A percentile compares a stretch with the other conserved stretches of the same genome.
These are phyloP conservation scores for Paramyrothecium roridum DNA, from an alignment of 2,329 filamentous ascomycete species.

Conservation along the genomic window DNA sequence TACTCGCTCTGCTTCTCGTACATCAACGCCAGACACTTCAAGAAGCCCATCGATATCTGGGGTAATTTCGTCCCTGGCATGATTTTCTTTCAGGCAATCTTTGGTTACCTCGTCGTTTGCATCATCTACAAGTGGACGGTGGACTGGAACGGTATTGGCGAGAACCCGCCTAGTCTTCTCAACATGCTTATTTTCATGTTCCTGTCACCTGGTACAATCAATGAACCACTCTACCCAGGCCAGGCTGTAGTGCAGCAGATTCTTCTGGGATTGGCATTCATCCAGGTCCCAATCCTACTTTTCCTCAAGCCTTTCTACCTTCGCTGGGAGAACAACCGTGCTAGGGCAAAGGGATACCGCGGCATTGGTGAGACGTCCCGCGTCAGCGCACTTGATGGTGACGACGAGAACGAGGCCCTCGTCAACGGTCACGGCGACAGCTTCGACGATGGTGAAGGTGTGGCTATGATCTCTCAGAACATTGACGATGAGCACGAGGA, in stretches of 20 bases:
- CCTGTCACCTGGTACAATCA: constrained; percentile 73
- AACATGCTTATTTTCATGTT: constrained; percentile 99
- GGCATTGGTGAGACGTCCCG: constrained; percentile 86
- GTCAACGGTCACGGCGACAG: constrained; percentile 58
- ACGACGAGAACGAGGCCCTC: constrained; percentile 64
- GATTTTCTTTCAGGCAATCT: constrained; percentile 99
- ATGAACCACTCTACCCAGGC: constrained; percentile 72
- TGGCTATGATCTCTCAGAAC: constrained; percentile 86
- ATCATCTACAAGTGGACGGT: constrained; percentile 98
- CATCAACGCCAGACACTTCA: constrained; percentile 93
- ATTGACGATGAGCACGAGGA: constrained; percentile 86
- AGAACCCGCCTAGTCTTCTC: constrained; percentile 77
- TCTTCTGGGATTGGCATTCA: constrained; percentile 76
- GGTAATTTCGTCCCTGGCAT: constrained; percentile 97
- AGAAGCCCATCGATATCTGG: constrained; percentile 91
- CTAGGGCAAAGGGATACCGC: constrained; percentile 84
- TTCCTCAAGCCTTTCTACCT: constrained; percentile 97
- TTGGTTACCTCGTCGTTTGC: constrained; percentile 89
- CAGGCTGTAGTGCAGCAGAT: constrained; percentile 74
- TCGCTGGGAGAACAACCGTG: constrained; percentile 87
- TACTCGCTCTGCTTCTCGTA: constrained; percentile 93
- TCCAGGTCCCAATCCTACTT: constrained; percentile 85
- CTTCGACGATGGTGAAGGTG: constrained; percentile 66
- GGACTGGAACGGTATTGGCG: constrained; percentile 67
- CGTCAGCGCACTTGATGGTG: constrained; percentile 86